Evolutionary conservation across 768 basidiomycete genomes (phyloP), one percentile per base, ranked within the genome.

Genomic region (Tricholoma sp.): DNA sequence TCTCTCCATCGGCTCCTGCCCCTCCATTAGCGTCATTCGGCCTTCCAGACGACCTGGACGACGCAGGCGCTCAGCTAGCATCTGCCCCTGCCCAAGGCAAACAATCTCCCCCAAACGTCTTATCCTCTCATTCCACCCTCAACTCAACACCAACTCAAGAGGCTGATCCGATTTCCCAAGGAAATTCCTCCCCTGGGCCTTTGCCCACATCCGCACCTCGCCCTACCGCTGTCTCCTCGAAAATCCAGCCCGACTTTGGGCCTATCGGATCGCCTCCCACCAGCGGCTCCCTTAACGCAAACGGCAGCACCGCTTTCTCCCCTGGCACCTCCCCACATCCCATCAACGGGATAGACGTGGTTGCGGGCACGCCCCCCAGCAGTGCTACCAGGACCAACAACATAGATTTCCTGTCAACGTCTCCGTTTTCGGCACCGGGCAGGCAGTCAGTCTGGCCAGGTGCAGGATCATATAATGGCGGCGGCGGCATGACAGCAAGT

Each of bases 211-310:
- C 78, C 32, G 80, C 79, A 0, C 83, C 82, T 11, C 83, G 82
- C 36, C 73, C 77, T 28, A 71, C 79, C 45, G 67, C 71, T 7
- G 70, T 74, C 52, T 65, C 73, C 41, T 66, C 74, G 47, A 72
- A 65, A 60, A 53, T 55, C 4, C 52, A 58, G 9, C 58, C 75
- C 48, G 89, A 89, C 66, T 86, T 89, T 62, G 91, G 91, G 8
- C 89, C 91, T 13, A 91, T 93, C 58, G 91, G 91, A 2, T 90
- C 89, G 3, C 88, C 90, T 8, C 87, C 91, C 1, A 79, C 70
- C 50, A 72, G 74, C 39, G 66, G 70, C 17, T 59, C 58, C 1
- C 72, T 72, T 51, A 81, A 72, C 54, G 56, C 65, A 9, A 66
- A 64, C 52, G 65, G 65, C 18, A 49, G 15, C 4, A 57, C 62